Conservation (phyloP, 805 yeast species). For the Metschnikowia similis region DNA sequence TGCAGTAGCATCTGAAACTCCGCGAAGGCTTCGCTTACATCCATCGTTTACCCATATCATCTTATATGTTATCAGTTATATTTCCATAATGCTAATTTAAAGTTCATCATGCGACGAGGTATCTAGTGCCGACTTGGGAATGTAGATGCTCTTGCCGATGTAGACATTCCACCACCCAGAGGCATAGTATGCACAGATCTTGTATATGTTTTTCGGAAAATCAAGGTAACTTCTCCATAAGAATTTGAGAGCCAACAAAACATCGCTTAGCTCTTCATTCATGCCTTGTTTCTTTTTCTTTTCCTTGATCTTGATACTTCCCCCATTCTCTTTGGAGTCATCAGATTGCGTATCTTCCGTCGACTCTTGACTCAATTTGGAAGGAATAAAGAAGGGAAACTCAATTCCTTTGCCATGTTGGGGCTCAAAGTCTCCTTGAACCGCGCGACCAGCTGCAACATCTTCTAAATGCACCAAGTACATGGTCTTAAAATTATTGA, state of each 20-base stretch:
- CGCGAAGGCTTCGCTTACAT: too few species aligned
- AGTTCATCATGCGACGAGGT: conserved; percentile 14
- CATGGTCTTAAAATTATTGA: conserved; percentile 62
- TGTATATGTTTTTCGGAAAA: conserved; percentile 62
- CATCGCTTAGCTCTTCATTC: conserved; percentile 46
- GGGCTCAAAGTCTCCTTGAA: conserved; percentile 40
- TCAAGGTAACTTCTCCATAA: conserved; percentile 61
- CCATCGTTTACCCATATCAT: too few species aligned
- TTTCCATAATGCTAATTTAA: conserved; percentile 1
- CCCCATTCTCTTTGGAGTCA: conserved; percentile 4
- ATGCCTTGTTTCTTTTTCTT: conserved; percentile 11
- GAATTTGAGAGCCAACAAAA: conserved; percentile 59
- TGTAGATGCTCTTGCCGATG: conserved; percentile 49
- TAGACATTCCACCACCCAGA: conserved; percentile 68
- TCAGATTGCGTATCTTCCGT: not conserved
- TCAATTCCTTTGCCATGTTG: conserved; percentile 29
- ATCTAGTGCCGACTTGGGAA: conserved; percentile 12
- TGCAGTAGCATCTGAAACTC: too few species aligned
- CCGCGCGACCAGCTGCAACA: conserved; percentile 34
- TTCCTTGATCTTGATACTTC: conserved; percentile 6
- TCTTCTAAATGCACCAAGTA: conserved; percentile 42
- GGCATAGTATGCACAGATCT: conserved; percentile 44
- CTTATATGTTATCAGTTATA: not conserved
- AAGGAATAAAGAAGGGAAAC: conserved; percentile 33
- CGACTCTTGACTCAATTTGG: not conserved